Evolutionary conservation across 2,329 filamentous ascomycete species (phyloP), one percentile per base, ranked within the genome.

Genomic region (Chaetomium sp.): DNA sequence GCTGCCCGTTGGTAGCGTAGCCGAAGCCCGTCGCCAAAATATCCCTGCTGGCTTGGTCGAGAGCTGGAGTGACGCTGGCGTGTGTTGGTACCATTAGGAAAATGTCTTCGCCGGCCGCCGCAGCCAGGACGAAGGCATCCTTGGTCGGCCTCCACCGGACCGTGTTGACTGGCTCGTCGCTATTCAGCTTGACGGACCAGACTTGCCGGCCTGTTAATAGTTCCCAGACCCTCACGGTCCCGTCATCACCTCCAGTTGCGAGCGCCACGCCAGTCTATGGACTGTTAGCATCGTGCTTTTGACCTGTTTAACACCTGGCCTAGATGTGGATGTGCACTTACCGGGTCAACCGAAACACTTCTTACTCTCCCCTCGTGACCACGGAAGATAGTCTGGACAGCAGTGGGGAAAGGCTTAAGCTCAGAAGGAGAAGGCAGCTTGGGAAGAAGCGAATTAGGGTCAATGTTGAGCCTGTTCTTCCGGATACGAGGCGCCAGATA

Each of bases 381-480:
- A 68, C 87, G 83, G 82, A 95, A 98, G 13, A 96, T 85, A 6
- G 92, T 92, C 53, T 93, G 90, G 71, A 91, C 94, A 9, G 92
- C 87, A 0, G 93, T 97, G 16, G 95, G 95, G 83, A 98, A 99
- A 1, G 95, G 95, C 73, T 92, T 92, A 64, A 99, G 83, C 73
- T 99, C 94, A 72, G 97, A 92, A 0, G 95, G 94, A 65, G 90
- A 91, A 8, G 96, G 95, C 8, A 99, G 83, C 76, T 97, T 97
- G 13, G 95, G 94, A 42, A 99, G 84, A 58, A 99, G 82, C 45
- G 92, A 96, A 76, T 91, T 90, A 3, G 95, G 95, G 72, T 99
- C 95, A 74, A 99, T 98, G 78, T 98, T 97, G 73, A 99, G 86
- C 77, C 93, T 91, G 80, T 93, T 97, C 76, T 96, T 90, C 66